Evolutionary conservation across 1,284 basidiomycete genomes (phyloP).

Genomic region (Cutaneotrichosporon sp.): DNA sequence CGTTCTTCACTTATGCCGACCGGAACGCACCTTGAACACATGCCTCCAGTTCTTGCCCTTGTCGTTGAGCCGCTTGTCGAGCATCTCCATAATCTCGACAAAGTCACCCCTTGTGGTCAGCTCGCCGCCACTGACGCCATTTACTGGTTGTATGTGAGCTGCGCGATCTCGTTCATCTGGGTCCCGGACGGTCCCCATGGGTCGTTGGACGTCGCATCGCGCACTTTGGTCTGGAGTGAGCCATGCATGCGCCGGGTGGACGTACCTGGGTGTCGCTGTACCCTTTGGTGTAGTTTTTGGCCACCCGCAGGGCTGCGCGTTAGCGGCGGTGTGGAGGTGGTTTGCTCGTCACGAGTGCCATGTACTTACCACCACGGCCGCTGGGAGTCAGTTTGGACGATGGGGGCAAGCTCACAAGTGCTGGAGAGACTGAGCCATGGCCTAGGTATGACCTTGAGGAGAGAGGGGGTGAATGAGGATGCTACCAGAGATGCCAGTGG

Average conservation of each 20-base stretch:
- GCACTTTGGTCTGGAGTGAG: constrained; percentile 72
- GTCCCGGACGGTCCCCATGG: constrained; percentile 98
- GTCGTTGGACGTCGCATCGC: constrained; percentile 99
- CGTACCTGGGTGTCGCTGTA: constrained; percentile 68
- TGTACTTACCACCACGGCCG: constrained; percentile 43
- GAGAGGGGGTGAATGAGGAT: neutral
- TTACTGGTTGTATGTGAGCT: constrained; percentile 97
- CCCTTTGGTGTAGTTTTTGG: constrained; percentile 90
- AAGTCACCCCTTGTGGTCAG: constrained; percentile 72
- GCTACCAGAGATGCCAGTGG: no score
- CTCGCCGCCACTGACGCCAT: no score
- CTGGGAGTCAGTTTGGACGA: constrained; percentile 18
- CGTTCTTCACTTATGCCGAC: no score
- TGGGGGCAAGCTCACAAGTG: constrained; percentile 41
- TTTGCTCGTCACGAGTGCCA: neutral
- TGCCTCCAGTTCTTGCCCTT: constrained; percentile 99
- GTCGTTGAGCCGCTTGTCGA: constrained; percentile 97
- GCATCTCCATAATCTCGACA: constrained; percentile 99
- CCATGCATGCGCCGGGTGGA: neutral
- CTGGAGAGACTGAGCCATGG: constrained; percentile 42
- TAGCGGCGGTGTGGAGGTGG: neutral
- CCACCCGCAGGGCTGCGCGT: constrained; percentile 64
- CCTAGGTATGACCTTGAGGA: no score
- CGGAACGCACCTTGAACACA: constrained; percentile 80
- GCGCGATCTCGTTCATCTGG: constrained; percentile 98